A percentile compares a stretch with the other conserved stretches of the same genome.
Conservation (phyloP, 352 stramenopile genomes). For the Pythium periplocum region DNA sequence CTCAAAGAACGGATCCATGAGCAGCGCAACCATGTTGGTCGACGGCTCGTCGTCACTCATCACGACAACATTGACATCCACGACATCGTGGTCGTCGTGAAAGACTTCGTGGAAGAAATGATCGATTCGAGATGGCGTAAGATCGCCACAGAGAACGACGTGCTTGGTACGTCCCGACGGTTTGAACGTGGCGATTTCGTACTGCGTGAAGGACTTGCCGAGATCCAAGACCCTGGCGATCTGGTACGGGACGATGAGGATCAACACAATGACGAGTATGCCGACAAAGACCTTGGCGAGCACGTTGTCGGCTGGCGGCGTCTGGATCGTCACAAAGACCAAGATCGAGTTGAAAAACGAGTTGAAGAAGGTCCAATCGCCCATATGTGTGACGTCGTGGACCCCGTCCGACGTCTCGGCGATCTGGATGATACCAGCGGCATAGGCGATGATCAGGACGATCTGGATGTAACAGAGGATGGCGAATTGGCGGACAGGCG, state of each 20-base stretch:
- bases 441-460: constrained; percentile 64
- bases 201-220: constrained; percentile 64
- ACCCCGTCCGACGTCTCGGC: constrained; percentile 69
- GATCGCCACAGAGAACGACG: constrained; percentile 79
- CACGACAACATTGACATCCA: constrained; percentile 75
- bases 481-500: constrained; percentile 74
- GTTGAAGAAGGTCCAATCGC: constrained; percentile 88
- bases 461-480: constrained; percentile 83
- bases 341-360: constrained; percentile 87
- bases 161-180: constrained; percentile 51
- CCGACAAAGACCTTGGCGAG: constrained; percentile 79
- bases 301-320: constrained; percentile 73
- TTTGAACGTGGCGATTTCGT: constrained; percentile 72
- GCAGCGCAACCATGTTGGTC: constrained; percentile 63
- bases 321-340: constrained; percentile 85
- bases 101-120: constrained; percentile 87
- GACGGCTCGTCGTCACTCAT: constrained; percentile 72
- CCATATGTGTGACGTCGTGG: constrained; percentile 41
- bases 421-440: constrained; percentile 81
- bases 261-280: constrained; percentile 77
- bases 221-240: constrained; percentile 81
- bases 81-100: constrained; percentile 81
- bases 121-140: constrained; percentile 74
- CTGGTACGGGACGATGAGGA: constrained; percentile 83
- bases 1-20: constrained; percentile 82